phyloP scores from a whole-genome alignment of 768 basidiomycete genomes.

The Calocybe gangraenosa region DNA sequence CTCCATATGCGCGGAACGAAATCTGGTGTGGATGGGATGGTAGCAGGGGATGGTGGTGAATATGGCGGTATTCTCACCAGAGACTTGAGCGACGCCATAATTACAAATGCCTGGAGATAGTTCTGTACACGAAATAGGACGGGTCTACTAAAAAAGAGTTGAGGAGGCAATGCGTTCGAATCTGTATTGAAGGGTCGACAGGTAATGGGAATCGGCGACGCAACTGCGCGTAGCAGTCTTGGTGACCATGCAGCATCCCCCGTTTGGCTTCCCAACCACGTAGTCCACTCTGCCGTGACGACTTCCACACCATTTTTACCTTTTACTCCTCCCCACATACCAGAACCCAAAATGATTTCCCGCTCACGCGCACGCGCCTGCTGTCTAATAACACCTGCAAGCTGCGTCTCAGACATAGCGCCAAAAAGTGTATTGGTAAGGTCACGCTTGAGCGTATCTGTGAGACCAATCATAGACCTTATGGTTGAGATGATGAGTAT shows the following conservation, averaged over 20 bases:
- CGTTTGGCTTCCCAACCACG: slow-evolving; percentile 6
- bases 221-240: slow-evolving; percentile 43
- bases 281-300: slow-evolving; percentile 6
- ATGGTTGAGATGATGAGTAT: slow-evolving; percentile 42
- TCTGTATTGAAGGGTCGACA: slow-evolving; percentile 26
- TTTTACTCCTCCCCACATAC: slow-evolving; percentile 36
- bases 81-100: slow-evolving; percentile 55
- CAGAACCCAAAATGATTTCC: slow-evolving; percentile 42
- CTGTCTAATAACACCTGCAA: slow-evolving; percentile 41
- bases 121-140: slow-evolving; percentile 60
- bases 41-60: slow-evolving; percentile 2
- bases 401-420: slow-evolving; percentile 60
- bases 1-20: slow-evolving; percentile 65
- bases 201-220: slow-evolving; percentile 31
- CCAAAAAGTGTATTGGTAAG: slow-evolving; percentile 63
- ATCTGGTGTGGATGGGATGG: slow-evolving; percentile 18
- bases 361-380: slow-evolving; percentile 56
- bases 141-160: slow-evolving; percentile 57
- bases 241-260: slow-evolving; percentile 36
- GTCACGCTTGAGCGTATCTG: slow-evolving; percentile 66
- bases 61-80: slow-evolving; percentile 38
- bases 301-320: slow-evolving; percentile 30
- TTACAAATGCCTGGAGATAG: slow-evolving; percentile 64
- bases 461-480: slow-evolving; percentile 44
- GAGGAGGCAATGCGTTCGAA: slow-evolving; percentile 55